Evolutionary conservation across 331 rosid species (phyloP).

Genomic region (Quercus tomentella): DNA sequence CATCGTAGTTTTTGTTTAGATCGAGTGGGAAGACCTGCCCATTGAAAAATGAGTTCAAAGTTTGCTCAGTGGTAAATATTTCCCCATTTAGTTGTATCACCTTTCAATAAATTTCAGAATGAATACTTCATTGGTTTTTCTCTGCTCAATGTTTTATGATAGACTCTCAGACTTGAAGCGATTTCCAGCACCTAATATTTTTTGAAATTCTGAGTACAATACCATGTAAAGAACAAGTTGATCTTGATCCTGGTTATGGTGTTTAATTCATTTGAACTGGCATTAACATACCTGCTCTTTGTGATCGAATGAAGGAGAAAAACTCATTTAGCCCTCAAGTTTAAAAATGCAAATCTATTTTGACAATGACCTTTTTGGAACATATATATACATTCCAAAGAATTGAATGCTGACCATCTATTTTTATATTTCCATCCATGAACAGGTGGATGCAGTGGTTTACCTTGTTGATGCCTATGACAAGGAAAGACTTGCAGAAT

Average conservation of each 20-base stretch:
- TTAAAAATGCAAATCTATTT: background rate
- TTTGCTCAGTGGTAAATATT: background rate
- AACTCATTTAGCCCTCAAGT: background rate
- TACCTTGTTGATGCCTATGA: constrained; percentile 81
- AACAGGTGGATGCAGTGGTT: constrained; percentile 85
- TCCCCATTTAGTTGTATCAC: background rate
- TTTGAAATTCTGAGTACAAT: background rate
- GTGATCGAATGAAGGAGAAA: background rate
- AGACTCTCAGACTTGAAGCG: background rate
- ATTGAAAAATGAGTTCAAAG: background rate
- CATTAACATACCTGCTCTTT: background rate
- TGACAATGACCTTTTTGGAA: background rate
- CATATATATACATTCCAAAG: background rate
- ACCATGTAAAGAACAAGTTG: background rate
- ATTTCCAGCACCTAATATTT: background rate
- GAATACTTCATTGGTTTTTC: background rate
- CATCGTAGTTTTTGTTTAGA: background rate
- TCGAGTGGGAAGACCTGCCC: background rate
- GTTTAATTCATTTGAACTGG: background rate
- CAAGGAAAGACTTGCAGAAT: constrained; percentile 71
- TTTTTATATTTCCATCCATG: background rate
- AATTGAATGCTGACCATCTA: background rate
- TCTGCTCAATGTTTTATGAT: background rate
- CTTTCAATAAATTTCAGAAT: background rate
- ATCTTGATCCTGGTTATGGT: background rate